These are phyloP conservation scores for Davidsoniella neocaledoniae DNA, from an alignment of 2,329 filamentous ascomycete species.

Conservation along the genomic window DNA sequence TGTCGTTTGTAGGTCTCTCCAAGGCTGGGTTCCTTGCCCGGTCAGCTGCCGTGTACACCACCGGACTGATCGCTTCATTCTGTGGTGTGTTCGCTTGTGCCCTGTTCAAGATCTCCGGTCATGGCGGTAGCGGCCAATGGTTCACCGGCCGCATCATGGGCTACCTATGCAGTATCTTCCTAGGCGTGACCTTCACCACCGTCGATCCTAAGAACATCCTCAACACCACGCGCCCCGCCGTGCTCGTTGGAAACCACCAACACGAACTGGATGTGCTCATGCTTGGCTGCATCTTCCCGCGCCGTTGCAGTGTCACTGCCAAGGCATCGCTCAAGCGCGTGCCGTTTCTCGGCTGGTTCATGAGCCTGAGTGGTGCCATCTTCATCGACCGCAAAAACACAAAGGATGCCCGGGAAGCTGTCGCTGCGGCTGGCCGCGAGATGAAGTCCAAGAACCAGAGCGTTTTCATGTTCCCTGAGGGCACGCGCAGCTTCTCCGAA, in stretches of 20 bases:
- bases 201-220: conserved; percentile 49
- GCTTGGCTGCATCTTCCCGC: conserved; percentile 76
- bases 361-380: conserved; percentile 69
- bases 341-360: conserved; percentile 92
- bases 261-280: conserved; percentile 88
- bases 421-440: conserved; percentile 64
- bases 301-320: conserved; percentile 81
- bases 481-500: conserved; percentile 75
- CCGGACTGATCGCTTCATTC: conserved; percentile 40
- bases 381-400: conserved; percentile 89
- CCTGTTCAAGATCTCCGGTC: conserved; percentile 51
- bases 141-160: conserved; percentile 65
- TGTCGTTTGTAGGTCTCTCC: conserved; percentile 37
- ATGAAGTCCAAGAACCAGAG: conserved; percentile 58
- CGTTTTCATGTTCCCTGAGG: conserved; percentile 82
- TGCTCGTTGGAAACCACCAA: conserved; percentile 93
- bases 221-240: conserved; percentile 54
- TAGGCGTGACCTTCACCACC: conserved; percentile 64
- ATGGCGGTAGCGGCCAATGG: conserved; percentile 72
- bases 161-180: conserved; percentile 54
- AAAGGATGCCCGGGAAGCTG: conserved; percentile 66
- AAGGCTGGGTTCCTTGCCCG: conserved; percentile 53
- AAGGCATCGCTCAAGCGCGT: conserved; percentile 67
- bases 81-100: conserved; percentile 67
- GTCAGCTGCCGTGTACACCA: conserved; percentile 46